Conservation (phyloP, 208 protist genomes). For the Leishmania gerbilli region DNA sequence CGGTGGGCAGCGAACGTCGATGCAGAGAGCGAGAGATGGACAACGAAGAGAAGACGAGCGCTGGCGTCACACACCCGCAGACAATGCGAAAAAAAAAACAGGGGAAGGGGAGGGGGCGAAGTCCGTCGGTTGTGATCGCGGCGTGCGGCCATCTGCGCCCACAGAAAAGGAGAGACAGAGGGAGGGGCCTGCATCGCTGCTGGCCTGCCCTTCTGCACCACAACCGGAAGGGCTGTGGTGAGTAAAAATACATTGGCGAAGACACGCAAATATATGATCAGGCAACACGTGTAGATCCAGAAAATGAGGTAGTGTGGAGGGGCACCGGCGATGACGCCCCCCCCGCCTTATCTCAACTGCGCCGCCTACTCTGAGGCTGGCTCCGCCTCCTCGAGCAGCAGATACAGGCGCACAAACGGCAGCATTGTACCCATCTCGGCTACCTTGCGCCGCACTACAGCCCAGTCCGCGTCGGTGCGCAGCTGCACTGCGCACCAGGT, state of each 20-base stretch:
- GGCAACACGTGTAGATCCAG: background rate
- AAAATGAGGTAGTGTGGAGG: conserved; percentile 2
- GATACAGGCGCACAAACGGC: conserved; percentile 54
- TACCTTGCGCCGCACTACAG: conserved; percentile 30
- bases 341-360: background rate
- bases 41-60: background rate
- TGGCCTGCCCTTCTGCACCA: background rate
- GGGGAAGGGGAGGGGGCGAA: background rate
- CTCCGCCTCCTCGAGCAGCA: conserved; percentile 39
- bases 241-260: background rate
- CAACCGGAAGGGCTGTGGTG: background rate
- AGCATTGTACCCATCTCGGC: conserved; percentile 19
- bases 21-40: no score
- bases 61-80: background rate
- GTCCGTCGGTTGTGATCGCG: background rate
- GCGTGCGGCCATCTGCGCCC: background rate
- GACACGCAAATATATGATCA: background rate
- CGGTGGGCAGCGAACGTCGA: no score
- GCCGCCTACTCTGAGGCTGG: background rate
- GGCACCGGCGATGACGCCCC: background rate
- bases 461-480: conserved; percentile 48
- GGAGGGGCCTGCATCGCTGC: background rate
- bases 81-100: background rate
- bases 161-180: background rate
- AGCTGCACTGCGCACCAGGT: conserved; percentile 28